Evolutionary conservation across 1,284 basidiomycete genomes (phyloP), one percentile per base, ranked within the genome.

Genomic region (Pyrrhoderma noxium): DNA sequence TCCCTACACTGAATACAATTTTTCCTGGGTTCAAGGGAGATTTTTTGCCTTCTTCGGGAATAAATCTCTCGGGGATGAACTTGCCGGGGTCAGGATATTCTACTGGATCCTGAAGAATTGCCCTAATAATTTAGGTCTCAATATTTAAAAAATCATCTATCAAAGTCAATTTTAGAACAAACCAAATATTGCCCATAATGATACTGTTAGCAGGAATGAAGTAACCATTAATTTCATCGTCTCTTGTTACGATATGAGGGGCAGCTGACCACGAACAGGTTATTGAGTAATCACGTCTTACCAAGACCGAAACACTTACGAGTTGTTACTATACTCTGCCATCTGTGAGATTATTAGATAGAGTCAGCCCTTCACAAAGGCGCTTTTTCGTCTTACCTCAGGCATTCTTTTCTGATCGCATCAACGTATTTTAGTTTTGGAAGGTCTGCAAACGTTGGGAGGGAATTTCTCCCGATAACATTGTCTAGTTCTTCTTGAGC

Each of bases 401-500:
- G 51, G 0, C 54, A 72, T 64, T 87, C 84, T 57, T 79, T 78
- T 1, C 72, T 64, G 3, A 84, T 63, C 0, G 82, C 82, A 49
- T 79, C 70, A 41, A 81, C 58, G 59, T 82, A 85, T 3, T 82
- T 80, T 25, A 86, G 65, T 9, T 70, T 61, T 16, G 73, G 67
- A 7, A 80, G 72, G 64, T 87, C 85, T 42, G 67, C 64, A 58
- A 82, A 78, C 2, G 69, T 73, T 31, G 85, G 84, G 13, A 86
- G 70, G 53, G 83, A 70, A 56, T 79, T 74, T 51, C 63, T 64
- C 47, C 81, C 80, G 56, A 83, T 59, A 14, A 85, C 72, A 23
- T 68, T 59, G 61, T 85, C 82, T 53, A 85, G 73, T 61, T 85
- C 81, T 49, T 66, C 69, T 56, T 82, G 82, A 2, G 81, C 83